A percentile compares a stretch with the other conserved stretches of the same genome.
These are phyloP conservation scores for Leccinum insigne DNA, from an alignment of 1,284 basidiomycete genomes.

Conservation along the genomic window DNA sequence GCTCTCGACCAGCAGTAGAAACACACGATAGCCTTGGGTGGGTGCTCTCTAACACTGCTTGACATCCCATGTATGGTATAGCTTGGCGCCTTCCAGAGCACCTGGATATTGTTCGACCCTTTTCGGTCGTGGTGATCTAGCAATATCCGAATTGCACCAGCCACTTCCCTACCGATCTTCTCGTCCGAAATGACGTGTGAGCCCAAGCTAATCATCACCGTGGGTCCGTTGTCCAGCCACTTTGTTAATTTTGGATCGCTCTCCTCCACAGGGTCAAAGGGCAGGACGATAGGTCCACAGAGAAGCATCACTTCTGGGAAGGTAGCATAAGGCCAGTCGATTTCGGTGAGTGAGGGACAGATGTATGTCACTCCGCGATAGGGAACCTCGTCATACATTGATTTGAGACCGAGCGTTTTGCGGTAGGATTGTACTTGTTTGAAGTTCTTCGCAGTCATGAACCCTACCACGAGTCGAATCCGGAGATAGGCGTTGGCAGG, in stretches of 20 bases:
- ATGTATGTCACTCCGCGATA: conserved; percentile 2
- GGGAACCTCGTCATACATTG: neutral
- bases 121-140: conserved; percentile 5
- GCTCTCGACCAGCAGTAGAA: too few relatives aligned
- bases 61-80: too few relatives aligned
- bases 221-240: conserved; percentile 15
- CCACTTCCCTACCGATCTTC: conserved; percentile 2
- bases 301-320: neutral
- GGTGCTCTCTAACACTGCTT: too few relatives aligned
- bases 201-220: conserved; percentile 9
- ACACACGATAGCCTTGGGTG: too few relatives aligned
- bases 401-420: neutral
- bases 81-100: conserved; percentile 11
- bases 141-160: conserved; percentile 4
- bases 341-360: conserved; percentile 6
- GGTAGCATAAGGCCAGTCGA: neutral
- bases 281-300: conserved; percentile 14
- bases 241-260: conserved; percentile 7
- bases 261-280: conserved; percentile 13
- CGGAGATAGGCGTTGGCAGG: conserved; percentile 7
- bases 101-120: neutral
- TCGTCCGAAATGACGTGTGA: conserved; percentile 1
- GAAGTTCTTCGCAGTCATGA: neutral
- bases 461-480: neutral
- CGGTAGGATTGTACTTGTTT: neutral